These are phyloP conservation scores for Aspergillus diversus DNA, from an alignment of 495 filamentous ascomycete species.

Conservation along the genomic window DNA sequence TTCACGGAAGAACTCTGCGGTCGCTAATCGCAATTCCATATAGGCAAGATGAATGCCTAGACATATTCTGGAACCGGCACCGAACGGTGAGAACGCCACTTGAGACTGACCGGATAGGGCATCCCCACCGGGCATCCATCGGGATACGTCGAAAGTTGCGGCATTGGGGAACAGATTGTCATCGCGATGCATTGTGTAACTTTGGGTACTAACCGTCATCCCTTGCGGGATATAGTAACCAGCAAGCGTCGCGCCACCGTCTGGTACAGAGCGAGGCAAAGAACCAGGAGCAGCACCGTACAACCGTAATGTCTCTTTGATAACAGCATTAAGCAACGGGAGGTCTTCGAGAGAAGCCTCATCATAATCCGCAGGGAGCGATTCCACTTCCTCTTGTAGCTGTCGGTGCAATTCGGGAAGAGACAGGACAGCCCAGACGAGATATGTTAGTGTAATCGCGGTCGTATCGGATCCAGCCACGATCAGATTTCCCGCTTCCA, in stretches of 20 bases:
- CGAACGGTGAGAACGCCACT: slow-evolving; percentile 24
- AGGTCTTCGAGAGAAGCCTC: slow-evolving; percentile 38
- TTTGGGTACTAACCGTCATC: slow-evolving; percentile 26
- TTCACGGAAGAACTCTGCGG: slow-evolving; percentile 23
- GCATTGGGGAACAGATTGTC: slow-evolving; percentile 26
- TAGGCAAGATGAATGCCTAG: slow-evolving; percentile 27
- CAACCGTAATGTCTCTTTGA: slow-evolving; percentile 56
- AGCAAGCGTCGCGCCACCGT: slow-evolving; percentile 24
- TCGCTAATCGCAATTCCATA: slow-evolving; percentile 26
- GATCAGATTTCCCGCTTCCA: slow-evolving; percentile 41
- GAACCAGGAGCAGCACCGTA: slow-evolving; percentile 49
- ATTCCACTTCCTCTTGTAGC: slow-evolving; percentile 30
- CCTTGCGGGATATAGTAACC: slow-evolving; percentile 28
- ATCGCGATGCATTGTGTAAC: slow-evolving; percentile 30
- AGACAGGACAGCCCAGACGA: slow-evolving; percentile 34
- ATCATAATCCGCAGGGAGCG: slow-evolving; percentile 18
- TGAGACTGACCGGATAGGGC: not conserved
- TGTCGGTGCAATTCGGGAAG: slow-evolving; percentile 26
- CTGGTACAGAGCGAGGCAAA: slow-evolving; percentile 32
- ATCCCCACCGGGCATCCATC: slow-evolving; percentile 20
- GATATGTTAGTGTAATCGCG: slow-evolving; percentile 44
- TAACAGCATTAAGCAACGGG: slow-evolving; percentile 49
- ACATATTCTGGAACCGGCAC: slow-evolving; percentile 23
- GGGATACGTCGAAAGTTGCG: slow-evolving; percentile 24
- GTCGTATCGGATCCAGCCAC: slow-evolving; percentile 51